phyloP scores from a whole-genome alignment of 2,329 filamentous ascomycete species.

The Paecilomyces variotii region DNA sequence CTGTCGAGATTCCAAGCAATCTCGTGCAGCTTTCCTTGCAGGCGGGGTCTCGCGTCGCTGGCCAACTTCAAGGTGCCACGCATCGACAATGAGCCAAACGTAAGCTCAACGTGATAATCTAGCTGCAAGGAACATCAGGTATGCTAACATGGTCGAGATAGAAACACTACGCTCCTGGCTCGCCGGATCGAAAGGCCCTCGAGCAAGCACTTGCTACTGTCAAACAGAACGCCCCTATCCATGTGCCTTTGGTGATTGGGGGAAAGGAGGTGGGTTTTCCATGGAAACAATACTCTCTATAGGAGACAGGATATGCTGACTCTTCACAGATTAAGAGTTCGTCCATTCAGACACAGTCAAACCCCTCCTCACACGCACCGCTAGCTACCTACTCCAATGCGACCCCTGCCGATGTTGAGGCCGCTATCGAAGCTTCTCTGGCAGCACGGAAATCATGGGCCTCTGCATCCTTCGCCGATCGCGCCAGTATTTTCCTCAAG shows the following conservation, averaged over 20 bases:
- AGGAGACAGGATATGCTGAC: background rate
- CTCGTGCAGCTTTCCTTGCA: conserved; percentile 12
- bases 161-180: conserved; percentile 85
- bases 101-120: conserved; percentile 41
- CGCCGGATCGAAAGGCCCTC: conserved; percentile 67
- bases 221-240: conserved; percentile 60
- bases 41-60: conserved; percentile 46
- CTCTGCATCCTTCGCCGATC: conserved; percentile 75
- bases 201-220: conserved; percentile 63
- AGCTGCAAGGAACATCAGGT: background rate
- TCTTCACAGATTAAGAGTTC: conserved; percentile 22
- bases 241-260: conserved; percentile 75
- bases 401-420: conserved; percentile 63
- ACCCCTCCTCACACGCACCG: conserved; percentile 72
- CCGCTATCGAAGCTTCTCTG: conserved; percentile 75
- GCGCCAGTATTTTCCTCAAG: conserved; percentile 90
- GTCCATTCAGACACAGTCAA: conserved; percentile 54
- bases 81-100: conserved; percentile 91
- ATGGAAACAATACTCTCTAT: background rate
- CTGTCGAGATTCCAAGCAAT: conserved; percentile 11
- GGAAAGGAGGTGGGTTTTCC: conserved; percentile 61
- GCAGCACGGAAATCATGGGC: conserved; percentile 85
- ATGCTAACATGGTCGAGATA: conserved; percentile 29
- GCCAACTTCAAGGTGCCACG: conserved; percentile 82
- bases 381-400: conserved; percentile 84